Base-by-base conservation (phyloP, 257 asterid genomes). In the Lantana camara region DNA sequence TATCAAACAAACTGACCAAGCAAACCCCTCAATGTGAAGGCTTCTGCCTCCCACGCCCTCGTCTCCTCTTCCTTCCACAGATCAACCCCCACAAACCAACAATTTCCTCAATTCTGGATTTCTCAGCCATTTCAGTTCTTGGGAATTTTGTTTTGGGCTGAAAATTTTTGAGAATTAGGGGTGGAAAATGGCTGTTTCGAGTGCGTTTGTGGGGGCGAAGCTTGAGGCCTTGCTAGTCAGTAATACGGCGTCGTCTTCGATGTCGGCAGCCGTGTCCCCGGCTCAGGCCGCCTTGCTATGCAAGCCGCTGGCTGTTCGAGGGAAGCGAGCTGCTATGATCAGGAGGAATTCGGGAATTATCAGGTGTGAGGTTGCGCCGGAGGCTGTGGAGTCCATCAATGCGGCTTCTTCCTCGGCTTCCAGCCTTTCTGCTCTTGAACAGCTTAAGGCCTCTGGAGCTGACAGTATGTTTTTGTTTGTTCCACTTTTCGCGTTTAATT, bases 391-490 rank as follows among this genome's bases (percentile, higher is more conserved):
- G 20, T 24, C 65, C 4, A 4, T 32, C 74, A 76, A 80, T 75
- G 84, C 51, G 24, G 75, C 74, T 79, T 71, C 80, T 41, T 70
- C 68, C 16, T 74, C 82, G 3, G 78, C 91, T 70, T 83, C 98
- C 48, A 92, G 96, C 75, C 83, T 89, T 62, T 83, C 95, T 12
- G 97, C 97, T 72, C 88, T 90, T 11, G 85, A 90, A 35, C 95
- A 77, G 77, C 97, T 90, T 77, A 90, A 87, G 80, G 68, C 89
- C 22, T 84, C 94, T 8, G 95, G 88, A 53, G 87, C 88, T 78
- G 95, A 90, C 79, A 78, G 97, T 90, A 84, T 32, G 85, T 14
- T 44, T 20, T 42, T 14, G 14, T 27, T 32, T 34, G 21, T 15
- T 48, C 30, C 24, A 1, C 12, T 40, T 53, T 57, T 44, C 17